Percentiles rank a stretch among this genome's conserved stretches.
phyloP scores from a whole-genome alignment of 345 rosid species.

The Corymbia maculata region DNA sequence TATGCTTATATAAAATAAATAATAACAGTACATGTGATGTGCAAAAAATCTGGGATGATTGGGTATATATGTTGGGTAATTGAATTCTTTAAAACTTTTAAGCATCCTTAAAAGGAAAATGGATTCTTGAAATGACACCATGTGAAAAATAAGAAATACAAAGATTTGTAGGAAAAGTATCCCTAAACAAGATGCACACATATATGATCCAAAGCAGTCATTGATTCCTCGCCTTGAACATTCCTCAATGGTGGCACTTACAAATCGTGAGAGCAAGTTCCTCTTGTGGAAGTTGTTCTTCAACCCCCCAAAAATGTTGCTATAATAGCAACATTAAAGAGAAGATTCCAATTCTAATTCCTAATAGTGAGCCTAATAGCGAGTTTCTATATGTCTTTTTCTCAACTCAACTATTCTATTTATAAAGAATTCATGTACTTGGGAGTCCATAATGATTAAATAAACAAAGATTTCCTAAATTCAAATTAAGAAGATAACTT shows the following conservation, averaged over 20 bases:
- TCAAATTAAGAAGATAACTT: neutral
- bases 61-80: neutral
- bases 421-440: no score
- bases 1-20: neutral
- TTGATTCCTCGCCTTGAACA: neutral
- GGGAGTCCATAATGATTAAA: no score
- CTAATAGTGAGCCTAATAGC: neutral
- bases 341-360: neutral
- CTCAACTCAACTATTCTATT: neutral
- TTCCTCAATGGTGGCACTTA: neutral
- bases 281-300: neutral
- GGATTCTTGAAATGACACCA: neutral
- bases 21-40: neutral
- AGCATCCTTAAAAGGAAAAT: neutral
- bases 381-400: neutral
- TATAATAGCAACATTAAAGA: neutral
- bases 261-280: accelerated
- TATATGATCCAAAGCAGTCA: neutral
- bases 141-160: neutral
- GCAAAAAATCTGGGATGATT: accelerated
- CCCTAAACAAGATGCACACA: neutral
- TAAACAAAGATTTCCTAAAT: neutral
- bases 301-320: neutral
- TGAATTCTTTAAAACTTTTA: neutral
- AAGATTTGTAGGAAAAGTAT: neutral